phyloP scores from a whole-genome alignment of 805 yeast species.

The Kregervanrija fluxuum region DNA sequence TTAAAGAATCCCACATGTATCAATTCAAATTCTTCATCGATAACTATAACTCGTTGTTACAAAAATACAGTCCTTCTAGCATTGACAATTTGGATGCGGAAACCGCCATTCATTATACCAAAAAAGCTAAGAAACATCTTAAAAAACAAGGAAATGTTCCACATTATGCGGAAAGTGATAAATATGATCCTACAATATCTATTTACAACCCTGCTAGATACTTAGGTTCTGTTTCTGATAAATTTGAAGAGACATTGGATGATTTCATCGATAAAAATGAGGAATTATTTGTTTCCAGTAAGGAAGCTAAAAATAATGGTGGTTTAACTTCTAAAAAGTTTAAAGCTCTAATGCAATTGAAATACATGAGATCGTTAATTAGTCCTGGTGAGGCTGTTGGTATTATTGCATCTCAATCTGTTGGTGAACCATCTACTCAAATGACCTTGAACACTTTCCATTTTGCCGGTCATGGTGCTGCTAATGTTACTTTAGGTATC shows the following conservation, averaged over 20 bases:
- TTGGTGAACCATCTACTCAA: slow-evolving; percentile 98
- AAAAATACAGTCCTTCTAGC: slow-evolving; percentile 80
- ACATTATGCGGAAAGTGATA: slow-evolving; percentile 51
- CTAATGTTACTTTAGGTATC: slow-evolving; percentile 97
- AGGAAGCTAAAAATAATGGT: slow-evolving; percentile 38
- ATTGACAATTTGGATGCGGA: slow-evolving; percentile 77
- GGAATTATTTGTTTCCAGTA: slow-evolving; percentile 45
- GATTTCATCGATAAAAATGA: slow-evolving; percentile 52
- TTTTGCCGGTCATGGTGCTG: slow-evolving; percentile 99
- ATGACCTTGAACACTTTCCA: slow-evolving; percentile 97
- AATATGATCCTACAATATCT: slow-evolving; percentile 85
- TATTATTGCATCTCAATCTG: slow-evolving; percentile 94
- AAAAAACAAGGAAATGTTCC: slow-evolving; percentile 58
- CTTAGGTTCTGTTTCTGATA: slow-evolving; percentile 89
- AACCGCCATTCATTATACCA: slow-evolving; percentile 69
- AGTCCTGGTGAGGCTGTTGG: slow-evolving; percentile 99
- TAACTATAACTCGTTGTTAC: slow-evolving; percentile 78
- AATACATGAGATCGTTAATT: slow-evolving; percentile 92
- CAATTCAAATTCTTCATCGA: slow-evolving; percentile 91
- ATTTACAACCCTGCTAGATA: slow-evolving; percentile 83
- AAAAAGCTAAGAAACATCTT: slow-evolving; percentile 68
- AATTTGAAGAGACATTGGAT: slow-evolving; percentile 76
- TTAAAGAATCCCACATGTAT: slow-evolving; percentile 88
- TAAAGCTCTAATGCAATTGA: slow-evolving; percentile 94
- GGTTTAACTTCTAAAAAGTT: slow-evolving; percentile 72